Percentiles rank a stretch among this genome's conserved stretches.
phyloP scores from a whole-genome alignment of 108 stramenopile species.

The Cyclotella atomus region DNA sequence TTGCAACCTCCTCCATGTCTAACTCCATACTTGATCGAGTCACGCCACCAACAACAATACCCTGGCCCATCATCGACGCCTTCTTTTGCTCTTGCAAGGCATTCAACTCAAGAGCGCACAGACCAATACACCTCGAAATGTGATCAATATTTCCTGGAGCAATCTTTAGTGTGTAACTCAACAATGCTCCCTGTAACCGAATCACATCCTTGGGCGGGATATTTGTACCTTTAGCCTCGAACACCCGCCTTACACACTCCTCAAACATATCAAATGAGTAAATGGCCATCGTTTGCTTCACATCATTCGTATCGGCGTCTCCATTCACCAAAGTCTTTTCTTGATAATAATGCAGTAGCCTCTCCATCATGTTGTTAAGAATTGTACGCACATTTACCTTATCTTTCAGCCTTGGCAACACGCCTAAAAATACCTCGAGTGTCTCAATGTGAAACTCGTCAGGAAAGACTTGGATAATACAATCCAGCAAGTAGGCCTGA shows the following conservation, averaged over 20 bases:
- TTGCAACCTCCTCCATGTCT: slow-evolving; percentile 77
- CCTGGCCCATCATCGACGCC: slow-evolving; percentile 57
- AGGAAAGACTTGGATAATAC: slow-evolving; percentile 97
- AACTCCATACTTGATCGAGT: slow-evolving; percentile 35
- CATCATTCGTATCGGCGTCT: slow-evolving; percentile 82
- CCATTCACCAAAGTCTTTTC: slow-evolving; percentile 76
- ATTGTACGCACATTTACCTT: slow-evolving; percentile 97
- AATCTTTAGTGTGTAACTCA: slow-evolving; percentile 92
- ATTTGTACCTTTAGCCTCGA: slow-evolving; percentile 85
- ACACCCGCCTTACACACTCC: slow-evolving; percentile 86
- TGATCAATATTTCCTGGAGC: slow-evolving; percentile 92
- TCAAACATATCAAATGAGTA: slow-evolving; percentile 94
- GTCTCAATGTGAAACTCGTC: slow-evolving; percentile 98
- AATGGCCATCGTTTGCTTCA: slow-evolving; percentile 65
- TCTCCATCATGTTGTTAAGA: slow-evolving; percentile 92
- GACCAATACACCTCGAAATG: slow-evolving; percentile 79
- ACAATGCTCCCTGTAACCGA: slow-evolving; percentile 89
- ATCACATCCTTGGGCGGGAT: slow-evolving; percentile 87
- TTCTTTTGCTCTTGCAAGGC: slow-evolving; percentile 53
- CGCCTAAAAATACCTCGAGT: slow-evolving; percentile 86
- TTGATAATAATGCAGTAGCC: slow-evolving; percentile 82
- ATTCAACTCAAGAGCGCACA: slow-evolving; percentile 67
- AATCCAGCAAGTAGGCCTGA: slow-evolving; percentile 98
- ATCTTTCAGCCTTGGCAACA: slow-evolving; percentile 89
- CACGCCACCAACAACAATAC: slow-evolving; percentile 43